Base-by-base conservation (phyloP, 805 yeast genomes). In the Saccharomycopsis babjevae region DNA sequence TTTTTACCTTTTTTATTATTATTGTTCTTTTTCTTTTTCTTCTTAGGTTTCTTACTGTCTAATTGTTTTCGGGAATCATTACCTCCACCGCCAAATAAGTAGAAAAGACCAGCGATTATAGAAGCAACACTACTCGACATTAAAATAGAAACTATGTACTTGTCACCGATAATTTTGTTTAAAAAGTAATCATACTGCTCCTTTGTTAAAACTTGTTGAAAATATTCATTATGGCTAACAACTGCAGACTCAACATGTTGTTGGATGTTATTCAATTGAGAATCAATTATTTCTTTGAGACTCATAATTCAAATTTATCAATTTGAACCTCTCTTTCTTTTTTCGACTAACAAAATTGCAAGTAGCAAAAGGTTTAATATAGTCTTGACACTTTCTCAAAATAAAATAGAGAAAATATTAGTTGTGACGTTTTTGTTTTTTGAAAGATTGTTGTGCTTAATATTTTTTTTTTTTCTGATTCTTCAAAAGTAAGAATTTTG, bases 11-110 rank as follows among this genome's bases (percentile, higher is more conserved):
- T 55, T 22, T 20, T 43, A 16, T 28, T 42, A 56, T 55, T 61
- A 25, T 61, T 61, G 13, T 46, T 43, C 39, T 55, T 55, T 4
- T 38, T 58, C 43, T 54, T 54, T 43, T 58, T 61, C 50, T 54
- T 58, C 25, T 50, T 57, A 28, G 25, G 38, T 13, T 15, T 28
- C 50, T 56, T 56, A 10, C n/a, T 56, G 22, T 40, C 42, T 5
- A 7, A n/a, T 22, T 22, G 32, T 46, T 25, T 46, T 16, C 28
- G 25, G 18, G n/a, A 20, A 13, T 46, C 28, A 13, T n/a, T 25
- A 13, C 32, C 6, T 42, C 32, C n/a, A 8, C n/a, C 7, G 10
- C 52, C 52, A 22, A 46, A 46, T 15, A 46, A 46, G n/a, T 46
- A 46, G 28, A 46, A 46, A 46, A 46, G n/a, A 10, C 52, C 52